These are phyloP conservation scores for Marchantia polymorpha DNA, from an alignment of 225 moss, liverwort and hornwort genomes.

Conservation along the genomic window DNA sequence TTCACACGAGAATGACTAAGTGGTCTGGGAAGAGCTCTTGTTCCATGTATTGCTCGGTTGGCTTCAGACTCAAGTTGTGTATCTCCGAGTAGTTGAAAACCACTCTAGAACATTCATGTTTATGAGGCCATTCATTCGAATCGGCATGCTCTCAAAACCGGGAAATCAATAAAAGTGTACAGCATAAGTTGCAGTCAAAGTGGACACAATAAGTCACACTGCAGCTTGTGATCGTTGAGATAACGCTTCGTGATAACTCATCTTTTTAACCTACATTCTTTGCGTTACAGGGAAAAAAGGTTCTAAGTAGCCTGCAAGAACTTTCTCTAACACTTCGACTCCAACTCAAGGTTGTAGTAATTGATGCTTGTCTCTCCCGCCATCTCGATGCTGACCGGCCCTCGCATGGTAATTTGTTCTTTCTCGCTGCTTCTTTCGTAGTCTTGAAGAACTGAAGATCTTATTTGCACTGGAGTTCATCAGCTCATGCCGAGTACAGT, in stretches of 20 bases:
- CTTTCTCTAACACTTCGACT: neutral
- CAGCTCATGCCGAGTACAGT: too few species aligned
- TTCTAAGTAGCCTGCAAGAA: neutral
- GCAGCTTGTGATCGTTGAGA: neutral
- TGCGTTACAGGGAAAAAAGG: neutral
- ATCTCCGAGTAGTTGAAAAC: too few species aligned
- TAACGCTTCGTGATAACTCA: neutral
- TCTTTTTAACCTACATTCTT: neutral
- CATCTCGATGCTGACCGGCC: neutral
- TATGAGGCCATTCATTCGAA: neutral
- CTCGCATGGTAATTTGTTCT: neutral
- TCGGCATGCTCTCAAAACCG: neutral
- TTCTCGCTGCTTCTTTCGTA: neutral
- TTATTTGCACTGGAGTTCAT: neutral
- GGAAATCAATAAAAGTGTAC: neutral
- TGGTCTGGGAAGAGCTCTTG: too few species aligned
- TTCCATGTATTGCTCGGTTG: too few species aligned
- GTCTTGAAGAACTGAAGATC: neutral
- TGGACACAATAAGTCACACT: neutral
- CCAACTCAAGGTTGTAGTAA: neutral
- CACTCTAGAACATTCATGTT: too few species aligned
- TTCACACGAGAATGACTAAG: too few species aligned
- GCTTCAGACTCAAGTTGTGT: too few species aligned
- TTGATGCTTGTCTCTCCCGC: neutral
- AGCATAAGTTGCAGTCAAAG: neutral